phyloP scores from a whole-genome alignment of 352 stramenopile species.

The Phytophthora constricta region DNA sequence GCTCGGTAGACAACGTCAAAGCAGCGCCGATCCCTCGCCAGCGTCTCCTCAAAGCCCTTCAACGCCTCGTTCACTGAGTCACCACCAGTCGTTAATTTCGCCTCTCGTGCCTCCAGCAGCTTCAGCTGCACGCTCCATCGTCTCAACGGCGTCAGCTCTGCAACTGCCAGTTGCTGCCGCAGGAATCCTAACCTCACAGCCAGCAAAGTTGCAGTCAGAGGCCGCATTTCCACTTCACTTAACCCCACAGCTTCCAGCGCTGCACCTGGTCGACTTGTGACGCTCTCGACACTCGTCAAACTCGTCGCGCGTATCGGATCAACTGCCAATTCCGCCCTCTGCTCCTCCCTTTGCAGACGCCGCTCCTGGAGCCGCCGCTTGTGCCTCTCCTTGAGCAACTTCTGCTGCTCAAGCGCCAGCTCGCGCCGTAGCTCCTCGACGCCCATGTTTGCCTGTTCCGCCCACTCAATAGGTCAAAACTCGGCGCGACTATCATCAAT shows the following conservation, averaged over 20 bases:
- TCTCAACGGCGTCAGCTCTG: constrained; percentile 38
- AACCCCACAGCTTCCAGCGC: background rate
- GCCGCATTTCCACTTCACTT: background rate
- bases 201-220: background rate
- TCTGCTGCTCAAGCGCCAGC: constrained; percentile 2
- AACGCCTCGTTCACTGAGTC: constrained; percentile 13
- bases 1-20: constrained; percentile 57
- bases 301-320: constrained; percentile 10
- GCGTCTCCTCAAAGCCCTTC: constrained; percentile 9
- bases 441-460: too few relatives aligned
- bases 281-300: constrained; percentile 24
- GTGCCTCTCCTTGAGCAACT: constrained; percentile 11
- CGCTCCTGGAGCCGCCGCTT: constrained; percentile 17
- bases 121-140: constrained; percentile 55
- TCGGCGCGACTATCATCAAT: too few relatives aligned
- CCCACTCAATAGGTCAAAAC: too few relatives aligned
- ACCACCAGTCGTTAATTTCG: background rate
- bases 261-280: constrained; percentile 40
- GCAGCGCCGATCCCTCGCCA: constrained; percentile 38
- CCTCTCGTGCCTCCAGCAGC: constrained; percentile 31
- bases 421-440: constrained; percentile 1
- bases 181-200: constrained; percentile 49
- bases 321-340: background rate
- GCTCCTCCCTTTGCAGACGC: background rate
- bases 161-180: constrained; percentile 33